Conservation (phyloP, 208 protist species). For the Leishmania lainsoni region DNA sequence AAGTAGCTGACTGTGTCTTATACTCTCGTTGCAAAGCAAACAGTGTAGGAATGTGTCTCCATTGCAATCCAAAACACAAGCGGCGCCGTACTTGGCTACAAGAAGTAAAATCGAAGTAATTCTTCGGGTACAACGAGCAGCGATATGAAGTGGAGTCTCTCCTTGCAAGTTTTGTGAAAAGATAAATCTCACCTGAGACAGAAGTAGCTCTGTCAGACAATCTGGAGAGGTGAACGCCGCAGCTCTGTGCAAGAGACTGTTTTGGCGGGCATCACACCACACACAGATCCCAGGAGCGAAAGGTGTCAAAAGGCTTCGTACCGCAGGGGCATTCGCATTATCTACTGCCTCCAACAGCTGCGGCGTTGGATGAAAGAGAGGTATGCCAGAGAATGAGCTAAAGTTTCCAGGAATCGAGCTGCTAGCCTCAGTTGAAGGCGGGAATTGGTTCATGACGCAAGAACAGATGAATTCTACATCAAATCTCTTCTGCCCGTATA, state of each 20-base stretch:
- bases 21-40: slow-evolving; percentile 42
- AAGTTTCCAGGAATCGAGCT: background rate
- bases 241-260: slow-evolving; percentile 59
- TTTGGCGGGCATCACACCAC: slow-evolving; percentile 17
- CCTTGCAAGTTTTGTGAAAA: slow-evolving; percentile 40
- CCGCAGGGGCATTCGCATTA: slow-evolving; percentile 11
- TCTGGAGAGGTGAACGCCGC: slow-evolving; percentile 22
- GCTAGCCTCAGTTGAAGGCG: background rate
- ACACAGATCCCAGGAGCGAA: background rate
- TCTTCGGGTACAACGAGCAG: slow-evolving; percentile 20
- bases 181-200: slow-evolving; percentile 5
- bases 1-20: slow-evolving; percentile 24
- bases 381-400: background rate
- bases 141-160: slow-evolving; percentile 59
- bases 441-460: slow-evolving; percentile 11
- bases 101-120: slow-evolving; percentile 50
- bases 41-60: slow-evolving; percentile 68
- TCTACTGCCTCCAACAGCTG: slow-evolving; percentile 13
- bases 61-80: slow-evolving; percentile 8
- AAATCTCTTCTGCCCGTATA: background rate
- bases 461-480: background rate
- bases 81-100: slow-evolving; percentile 50
- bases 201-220: slow-evolving; percentile 54
- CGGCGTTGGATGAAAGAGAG: slow-evolving; percentile 2
- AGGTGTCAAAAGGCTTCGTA: slow-evolving; percentile 16